Conservation (phyloP, 108 stramenopile genomes). For the Cyclotella choctawhatcheeana region DNA sequence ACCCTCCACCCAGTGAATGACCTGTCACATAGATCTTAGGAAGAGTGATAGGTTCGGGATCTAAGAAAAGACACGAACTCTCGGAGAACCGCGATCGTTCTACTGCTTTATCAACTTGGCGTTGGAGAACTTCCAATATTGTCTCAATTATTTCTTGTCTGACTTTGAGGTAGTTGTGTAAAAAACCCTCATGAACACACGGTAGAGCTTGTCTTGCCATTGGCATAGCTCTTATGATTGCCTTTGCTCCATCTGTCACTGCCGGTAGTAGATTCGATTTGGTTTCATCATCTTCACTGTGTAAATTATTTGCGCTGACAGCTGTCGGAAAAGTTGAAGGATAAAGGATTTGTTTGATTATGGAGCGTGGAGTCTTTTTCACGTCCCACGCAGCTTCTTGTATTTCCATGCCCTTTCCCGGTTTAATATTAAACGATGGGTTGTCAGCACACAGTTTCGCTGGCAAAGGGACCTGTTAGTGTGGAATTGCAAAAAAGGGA, state of each 20-base stretch:
- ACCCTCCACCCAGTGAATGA: conserved; percentile 50
- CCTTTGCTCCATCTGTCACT: conserved; percentile 58
- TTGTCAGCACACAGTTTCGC: conserved; percentile 62
- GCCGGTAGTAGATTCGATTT: conserved; percentile 34
- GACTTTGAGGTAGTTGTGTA: conserved; percentile 67
- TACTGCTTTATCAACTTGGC: conserved; percentile 68
- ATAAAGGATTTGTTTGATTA: conserved; percentile 38
- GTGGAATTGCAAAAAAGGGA: not conserved
- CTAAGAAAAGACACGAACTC: conserved; percentile 14
- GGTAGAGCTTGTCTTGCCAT: conserved; percentile 71
- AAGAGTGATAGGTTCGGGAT: conserved; percentile 59
- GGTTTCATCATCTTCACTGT: conserved; percentile 7
- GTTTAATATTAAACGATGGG: conserved; percentile 59
- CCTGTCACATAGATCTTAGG: conserved; percentile 86
- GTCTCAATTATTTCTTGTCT: conserved; percentile 65
- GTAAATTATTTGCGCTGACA: not conserved
- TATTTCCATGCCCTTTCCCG: conserved; percentile 36
- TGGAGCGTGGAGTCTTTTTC: conserved; percentile 35
- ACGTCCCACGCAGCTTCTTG: conserved; percentile 45
- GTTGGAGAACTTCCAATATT: conserved; percentile 61
- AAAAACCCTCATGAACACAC: conserved; percentile 82
- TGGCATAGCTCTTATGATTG: conserved; percentile 66
- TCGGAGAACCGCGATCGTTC: conserved; percentile 31
- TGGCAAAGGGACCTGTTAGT: conserved; percentile 61
- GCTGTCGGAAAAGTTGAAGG: conserved; percentile 36